Percentiles rank a stretch among this genome's conserved stretches.
phyloP scores from a whole-genome alignment of 176 grass and related monocot species.

The Poa annua region DNA sequence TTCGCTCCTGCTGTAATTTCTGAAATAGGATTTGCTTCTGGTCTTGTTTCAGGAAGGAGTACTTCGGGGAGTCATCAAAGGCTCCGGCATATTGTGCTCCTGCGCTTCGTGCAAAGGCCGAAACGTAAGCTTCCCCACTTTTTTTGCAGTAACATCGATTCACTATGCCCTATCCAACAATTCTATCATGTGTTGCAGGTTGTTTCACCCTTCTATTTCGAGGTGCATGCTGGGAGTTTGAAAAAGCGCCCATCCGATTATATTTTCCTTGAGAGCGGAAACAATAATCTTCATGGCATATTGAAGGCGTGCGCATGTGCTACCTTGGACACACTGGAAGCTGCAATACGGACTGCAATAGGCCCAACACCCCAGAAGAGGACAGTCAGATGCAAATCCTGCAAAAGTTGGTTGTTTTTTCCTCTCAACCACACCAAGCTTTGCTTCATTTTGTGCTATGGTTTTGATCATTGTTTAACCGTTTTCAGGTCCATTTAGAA shows the following conservation, averaged over 20 bases:
- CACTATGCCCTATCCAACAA: neutral
- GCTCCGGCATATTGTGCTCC: slow-evolving; percentile 58
- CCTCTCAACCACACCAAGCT: slow-evolving; percentile 3
- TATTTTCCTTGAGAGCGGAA: slow-evolving; percentile 73
- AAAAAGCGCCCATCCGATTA: slow-evolving; percentile 78
- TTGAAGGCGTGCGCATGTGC: slow-evolving; percentile 49
- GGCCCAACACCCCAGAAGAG: slow-evolving; percentile 56
- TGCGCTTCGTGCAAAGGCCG: slow-evolving; percentile 67
- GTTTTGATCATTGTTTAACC: slow-evolving; percentile 15
- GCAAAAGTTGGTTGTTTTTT: slow-evolving; percentile 47
- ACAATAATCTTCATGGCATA: slow-evolving; percentile 59
- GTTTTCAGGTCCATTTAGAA: slow-evolving; percentile 53
- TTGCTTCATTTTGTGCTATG: neutral
- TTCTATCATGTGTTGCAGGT: slow-evolving; percentile 45
- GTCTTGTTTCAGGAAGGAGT: slow-evolving; percentile 57
- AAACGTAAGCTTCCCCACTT: slow-evolving; percentile 43
- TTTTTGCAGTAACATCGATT: neutral
- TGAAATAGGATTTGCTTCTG: slow-evolving; percentile 42
- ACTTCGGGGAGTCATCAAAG: slow-evolving; percentile 67
- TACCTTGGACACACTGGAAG: slow-evolving; percentile 55
- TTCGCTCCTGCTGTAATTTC: slow-evolving; percentile 43
- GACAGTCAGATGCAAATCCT: slow-evolving; percentile 48
- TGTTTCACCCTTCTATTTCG: slow-evolving; percentile 68
- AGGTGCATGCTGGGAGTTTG: slow-evolving; percentile 79
- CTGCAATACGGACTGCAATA: slow-evolving; percentile 56